Conservation (phyloP, 176 grass and related monocot species). For the Oryza glaberrima region DNA sequence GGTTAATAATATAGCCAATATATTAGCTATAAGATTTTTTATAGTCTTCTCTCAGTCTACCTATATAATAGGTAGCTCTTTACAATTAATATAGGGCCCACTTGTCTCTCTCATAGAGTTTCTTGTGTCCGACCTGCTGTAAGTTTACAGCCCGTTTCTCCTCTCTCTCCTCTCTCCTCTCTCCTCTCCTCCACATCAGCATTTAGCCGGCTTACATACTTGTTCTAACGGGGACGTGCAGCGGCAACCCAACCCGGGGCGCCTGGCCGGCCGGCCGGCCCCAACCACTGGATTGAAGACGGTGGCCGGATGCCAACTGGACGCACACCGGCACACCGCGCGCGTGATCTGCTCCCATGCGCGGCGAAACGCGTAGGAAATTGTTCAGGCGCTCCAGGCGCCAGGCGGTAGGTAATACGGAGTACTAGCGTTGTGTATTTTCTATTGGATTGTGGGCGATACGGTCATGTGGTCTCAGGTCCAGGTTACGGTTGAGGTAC, state of each 20-base stretch:
- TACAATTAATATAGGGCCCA: too few relatives aligned
- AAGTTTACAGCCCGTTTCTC: too few relatives aligned
- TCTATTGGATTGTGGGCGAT: background rate
- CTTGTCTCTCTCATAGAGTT: too few relatives aligned
- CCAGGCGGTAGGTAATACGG: background rate
- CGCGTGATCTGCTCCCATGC: background rate
- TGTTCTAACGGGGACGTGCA: too few relatives aligned
- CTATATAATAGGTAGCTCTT: too few relatives aligned
- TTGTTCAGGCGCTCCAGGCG: background rate
- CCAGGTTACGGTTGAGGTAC: background rate
- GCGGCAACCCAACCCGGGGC: background rate
- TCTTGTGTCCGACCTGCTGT: too few relatives aligned
- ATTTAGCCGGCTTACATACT: too few relatives aligned
- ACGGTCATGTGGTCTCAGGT: background rate
- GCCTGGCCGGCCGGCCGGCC: background rate
- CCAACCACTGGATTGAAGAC: background rate
- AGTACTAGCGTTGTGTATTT: background rate
- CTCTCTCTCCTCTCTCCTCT: too few relatives aligned
- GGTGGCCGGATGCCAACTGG: background rate
- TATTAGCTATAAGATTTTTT: too few relatives aligned
- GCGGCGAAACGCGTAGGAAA: background rate
- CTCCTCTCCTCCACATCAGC: too few relatives aligned
- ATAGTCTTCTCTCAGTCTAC: too few relatives aligned
- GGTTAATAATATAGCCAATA: too few relatives aligned
- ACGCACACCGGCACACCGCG: background rate